phyloP scores from a whole-genome alignment of 768 basidiomycete genomes.

The Neoboletus magnificus region DNA sequence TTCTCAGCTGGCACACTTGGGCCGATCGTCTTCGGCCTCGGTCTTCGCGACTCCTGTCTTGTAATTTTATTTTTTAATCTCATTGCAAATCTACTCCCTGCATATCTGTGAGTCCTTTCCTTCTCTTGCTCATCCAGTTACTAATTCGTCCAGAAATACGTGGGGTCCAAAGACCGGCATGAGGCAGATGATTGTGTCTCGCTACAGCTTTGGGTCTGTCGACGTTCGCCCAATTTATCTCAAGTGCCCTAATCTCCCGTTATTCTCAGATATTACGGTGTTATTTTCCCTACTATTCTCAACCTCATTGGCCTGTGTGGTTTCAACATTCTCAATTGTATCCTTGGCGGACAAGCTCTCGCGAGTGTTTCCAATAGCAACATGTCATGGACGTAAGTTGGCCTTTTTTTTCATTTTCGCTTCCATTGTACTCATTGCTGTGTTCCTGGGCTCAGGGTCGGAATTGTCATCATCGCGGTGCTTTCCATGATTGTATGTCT shows the following conservation, averaged over 20 bases:
- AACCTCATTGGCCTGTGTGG: constrained; percentile 61
- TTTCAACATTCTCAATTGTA: constrained; percentile 63
- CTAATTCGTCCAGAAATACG: constrained; percentile 40
- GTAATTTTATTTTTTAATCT: constrained; percentile 68
- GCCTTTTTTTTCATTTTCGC: background rate
- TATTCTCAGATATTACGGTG: constrained; percentile 48
- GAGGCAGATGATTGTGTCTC: constrained; percentile 76
- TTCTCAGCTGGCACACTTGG: constrained; percentile 70
- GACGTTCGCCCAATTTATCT: constrained; percentile 34
- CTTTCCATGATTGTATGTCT: constrained; percentile 57
- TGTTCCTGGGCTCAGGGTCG: constrained; percentile 47
- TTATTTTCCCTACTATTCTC: constrained; percentile 48
- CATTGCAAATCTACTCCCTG: constrained; percentile 54
- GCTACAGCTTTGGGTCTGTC: constrained; percentile 54
- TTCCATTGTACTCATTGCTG: constrained; percentile 4
- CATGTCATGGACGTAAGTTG: constrained; percentile 49
- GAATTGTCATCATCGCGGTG: constrained; percentile 74
- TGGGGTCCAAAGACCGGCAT: constrained; percentile 80
- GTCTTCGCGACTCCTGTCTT: constrained; percentile 59
- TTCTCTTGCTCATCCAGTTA: background rate
- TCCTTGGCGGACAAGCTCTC: constrained; percentile 67
- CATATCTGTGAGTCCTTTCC: constrained; percentile 48
- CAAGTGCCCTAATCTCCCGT: background rate
- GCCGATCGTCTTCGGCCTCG: constrained; percentile 57
- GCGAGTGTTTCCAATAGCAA: constrained; percentile 49